These are phyloP conservation scores for Nakaseomyces glabratus DNA, from an alignment of 1,139 yeast species.

Conservation along the genomic window DNA sequence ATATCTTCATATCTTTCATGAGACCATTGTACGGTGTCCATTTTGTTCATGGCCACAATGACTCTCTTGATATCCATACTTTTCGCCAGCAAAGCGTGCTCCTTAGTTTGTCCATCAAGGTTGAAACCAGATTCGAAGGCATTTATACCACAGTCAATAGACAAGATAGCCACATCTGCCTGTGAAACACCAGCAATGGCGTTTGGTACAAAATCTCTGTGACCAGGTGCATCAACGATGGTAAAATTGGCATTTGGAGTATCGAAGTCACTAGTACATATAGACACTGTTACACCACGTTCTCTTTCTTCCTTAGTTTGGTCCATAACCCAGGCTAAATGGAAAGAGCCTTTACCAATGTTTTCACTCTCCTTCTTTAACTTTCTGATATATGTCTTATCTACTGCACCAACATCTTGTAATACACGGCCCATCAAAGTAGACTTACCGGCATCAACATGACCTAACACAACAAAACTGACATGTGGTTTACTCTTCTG, in stretches of 20 bases:
- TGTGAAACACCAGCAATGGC: slow-evolving; percentile 97
- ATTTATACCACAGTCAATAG: slow-evolving; percentile 61
- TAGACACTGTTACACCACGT: slow-evolving; percentile 90
- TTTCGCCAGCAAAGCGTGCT: slow-evolving; percentile 78
- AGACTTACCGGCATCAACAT: slow-evolving; percentile 97
- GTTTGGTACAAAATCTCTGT: slow-evolving; percentile 94
- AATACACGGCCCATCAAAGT: slow-evolving; percentile 86
- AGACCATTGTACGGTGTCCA: slow-evolving; percentile 72
- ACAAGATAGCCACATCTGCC: slow-evolving; percentile 48
- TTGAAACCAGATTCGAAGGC: slow-evolving; percentile 88
- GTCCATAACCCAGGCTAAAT: slow-evolving; percentile 96
- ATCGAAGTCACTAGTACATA: slow-evolving; percentile 76
- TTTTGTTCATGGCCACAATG: slow-evolving; percentile 76
- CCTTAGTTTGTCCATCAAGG: slow-evolving; percentile 88
- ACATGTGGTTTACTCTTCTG: slow-evolving; percentile 49
- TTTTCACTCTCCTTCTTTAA: slow-evolving; percentile 71
- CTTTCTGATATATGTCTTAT: slow-evolving; percentile 65
- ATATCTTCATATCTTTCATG: slow-evolving; percentile 57
- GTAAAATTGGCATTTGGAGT: slow-evolving; percentile 60
- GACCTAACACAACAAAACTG: slow-evolving; percentile 85
- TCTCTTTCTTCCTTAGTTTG: slow-evolving; percentile 85
- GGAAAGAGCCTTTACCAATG: slow-evolving; percentile 86
- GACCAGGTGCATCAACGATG: slow-evolving; percentile 97
- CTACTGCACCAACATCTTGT: slow-evolving; percentile 74
- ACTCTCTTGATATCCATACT: slow-evolving; percentile 71